These are phyloP conservation scores for Coniferiporia weirii DNA, from an alignment of 1,284 basidiomycete genomes.

Conservation along the genomic window DNA sequence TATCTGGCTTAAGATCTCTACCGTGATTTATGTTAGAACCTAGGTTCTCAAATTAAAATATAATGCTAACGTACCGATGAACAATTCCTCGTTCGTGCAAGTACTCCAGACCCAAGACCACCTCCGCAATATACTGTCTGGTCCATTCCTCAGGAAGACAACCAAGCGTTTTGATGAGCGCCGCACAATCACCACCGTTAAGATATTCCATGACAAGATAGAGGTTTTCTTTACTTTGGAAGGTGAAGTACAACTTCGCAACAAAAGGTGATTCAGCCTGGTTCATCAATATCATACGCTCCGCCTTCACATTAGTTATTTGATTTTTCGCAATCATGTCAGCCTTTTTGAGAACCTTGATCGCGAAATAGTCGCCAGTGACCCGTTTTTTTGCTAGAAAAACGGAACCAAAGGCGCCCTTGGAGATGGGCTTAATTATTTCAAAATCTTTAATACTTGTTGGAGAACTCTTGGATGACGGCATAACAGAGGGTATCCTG, in stretches of 20 bases:
- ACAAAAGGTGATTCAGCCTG: slow-evolving; percentile 99
- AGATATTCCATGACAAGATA: slow-evolving; percentile 99
- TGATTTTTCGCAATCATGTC: slow-evolving; percentile 99
- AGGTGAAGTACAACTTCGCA: slow-evolving; percentile 97
- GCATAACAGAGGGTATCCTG: slow-evolving; percentile 73
- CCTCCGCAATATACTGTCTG: slow-evolving; percentile 93
- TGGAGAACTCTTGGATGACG: slow-evolving; percentile 73
- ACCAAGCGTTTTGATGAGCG: slow-evolving; percentile 94
- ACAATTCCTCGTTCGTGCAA: slow-evolving; percentile 92
- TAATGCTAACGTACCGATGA: slow-evolving; percentile 65
- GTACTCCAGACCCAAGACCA: slow-evolving; percentile 92
- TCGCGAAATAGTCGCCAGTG: slow-evolving; percentile 98
- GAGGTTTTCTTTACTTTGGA: slow-evolving; percentile 98
- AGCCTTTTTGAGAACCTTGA: slow-evolving; percentile 98
- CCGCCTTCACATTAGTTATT: slow-evolving; percentile 99
- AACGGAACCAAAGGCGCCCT: slow-evolving; percentile 97
- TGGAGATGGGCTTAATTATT: slow-evolving; percentile 98
- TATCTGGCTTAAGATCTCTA: slow-evolving; percentile 98
- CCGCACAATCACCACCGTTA: slow-evolving; percentile 96
- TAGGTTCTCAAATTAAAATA: not conserved
- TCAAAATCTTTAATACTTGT: slow-evolving; percentile 99
- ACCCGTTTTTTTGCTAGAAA: slow-evolving; percentile 97
- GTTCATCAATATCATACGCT: slow-evolving; percentile 99
- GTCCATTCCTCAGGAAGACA: slow-evolving; percentile 95
- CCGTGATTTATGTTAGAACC: slow-evolving; percentile 2